A percentile compares a stretch with the other conserved stretches of the same genome.
Conservation (phyloP, 805 yeast genomes). For the Hanseniaspora valbyensis region DNA sequence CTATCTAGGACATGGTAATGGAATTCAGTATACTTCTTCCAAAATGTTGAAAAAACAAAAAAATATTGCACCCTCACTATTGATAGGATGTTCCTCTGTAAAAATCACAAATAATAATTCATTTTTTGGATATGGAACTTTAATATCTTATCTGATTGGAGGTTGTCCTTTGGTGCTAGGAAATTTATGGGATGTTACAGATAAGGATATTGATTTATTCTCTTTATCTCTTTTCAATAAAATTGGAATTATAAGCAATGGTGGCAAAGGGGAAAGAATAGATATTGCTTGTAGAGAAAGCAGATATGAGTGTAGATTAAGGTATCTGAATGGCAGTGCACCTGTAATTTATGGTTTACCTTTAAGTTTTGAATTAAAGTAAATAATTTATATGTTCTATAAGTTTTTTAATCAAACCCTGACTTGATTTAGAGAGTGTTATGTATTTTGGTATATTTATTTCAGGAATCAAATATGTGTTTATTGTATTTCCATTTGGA, state of each 20-base stretch:
- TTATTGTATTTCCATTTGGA: constrained; percentile 15
- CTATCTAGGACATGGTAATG: constrained; percentile 93
- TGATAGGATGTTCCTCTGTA: constrained; percentile 90
- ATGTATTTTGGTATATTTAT: not conserved
- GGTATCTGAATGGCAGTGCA: constrained; percentile 80
- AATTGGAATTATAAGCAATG: constrained; percentile 47
- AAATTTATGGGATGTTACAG: constrained; percentile 94
- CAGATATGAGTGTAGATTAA: constrained; percentile 56
- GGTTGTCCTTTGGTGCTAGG: constrained; percentile 78
- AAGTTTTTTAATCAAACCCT: not conserved
- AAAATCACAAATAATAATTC: constrained; percentile 44
- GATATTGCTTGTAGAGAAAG: constrained; percentile 43
- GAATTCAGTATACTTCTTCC: constrained; percentile 57
- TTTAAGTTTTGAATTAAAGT: constrained; percentile 25
- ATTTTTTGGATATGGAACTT: constrained; percentile 65
- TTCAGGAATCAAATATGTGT: not conserved
- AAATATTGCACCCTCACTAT: constrained; percentile 46
- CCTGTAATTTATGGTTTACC: constrained; percentile 89
- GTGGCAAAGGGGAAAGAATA: constrained; percentile 15
- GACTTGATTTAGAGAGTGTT: not conserved
- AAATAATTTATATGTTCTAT: constrained; percentile 1
- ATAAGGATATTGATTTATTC: constrained; percentile 82
- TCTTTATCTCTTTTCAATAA: constrained; percentile 47
- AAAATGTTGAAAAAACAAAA: constrained; percentile 41
- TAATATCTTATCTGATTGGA: constrained; percentile 61